Evolutionary conservation across 2,329 filamentous ascomycete species (phyloP), one percentile per base, ranked within the genome.

Genomic region (Mycocentrospora acerina): DNA sequence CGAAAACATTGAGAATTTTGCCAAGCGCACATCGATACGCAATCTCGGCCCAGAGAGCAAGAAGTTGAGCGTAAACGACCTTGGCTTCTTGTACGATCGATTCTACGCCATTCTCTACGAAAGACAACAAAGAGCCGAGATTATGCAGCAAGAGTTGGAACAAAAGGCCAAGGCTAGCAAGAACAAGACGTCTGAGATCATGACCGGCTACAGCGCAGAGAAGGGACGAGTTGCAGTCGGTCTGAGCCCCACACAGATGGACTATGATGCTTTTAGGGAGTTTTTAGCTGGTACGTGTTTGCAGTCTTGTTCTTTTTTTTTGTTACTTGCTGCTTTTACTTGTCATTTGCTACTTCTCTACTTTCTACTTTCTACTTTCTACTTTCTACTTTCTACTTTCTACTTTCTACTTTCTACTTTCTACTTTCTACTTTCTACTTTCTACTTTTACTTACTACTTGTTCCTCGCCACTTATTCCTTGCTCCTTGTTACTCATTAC

Each of bases 11-110:
- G 93, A 97, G 71, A 95, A 82, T 55, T 98, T 98, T 61, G 90
- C 93, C 35, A 98, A 97, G 72, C 82, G 93, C 50, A 98, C 93
- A 3, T 94, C 91, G 1, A 95, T 98, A 46, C 81, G 93, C 24
- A 98, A 98, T 57, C 79, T 98, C 17, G 93, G 93, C 0, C 90
- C 91, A 0, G 93, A 98, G 54, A 96, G 90, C 74, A 98, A 97
- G 71, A 81, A 90, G 36, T 74, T 98, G 24, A 88, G 81, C 57
- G 75, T 84, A 6, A 89, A 91, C 33, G 93, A 98, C 60, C 78
- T 98, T 4, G 88, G 89, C 19, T 86, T 88, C 27, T 73, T 97
- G 15, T 98, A 98, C 60, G 93, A 98, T 67, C 82, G 88, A 28
- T 98, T 97, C 68, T 97, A 96, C 63, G 85, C 82, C 16, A 82